Evolutionary conservation across 495 filamentous ascomycete genomes (phyloP).

Genomic region (Aspergillus diversus): DNA sequence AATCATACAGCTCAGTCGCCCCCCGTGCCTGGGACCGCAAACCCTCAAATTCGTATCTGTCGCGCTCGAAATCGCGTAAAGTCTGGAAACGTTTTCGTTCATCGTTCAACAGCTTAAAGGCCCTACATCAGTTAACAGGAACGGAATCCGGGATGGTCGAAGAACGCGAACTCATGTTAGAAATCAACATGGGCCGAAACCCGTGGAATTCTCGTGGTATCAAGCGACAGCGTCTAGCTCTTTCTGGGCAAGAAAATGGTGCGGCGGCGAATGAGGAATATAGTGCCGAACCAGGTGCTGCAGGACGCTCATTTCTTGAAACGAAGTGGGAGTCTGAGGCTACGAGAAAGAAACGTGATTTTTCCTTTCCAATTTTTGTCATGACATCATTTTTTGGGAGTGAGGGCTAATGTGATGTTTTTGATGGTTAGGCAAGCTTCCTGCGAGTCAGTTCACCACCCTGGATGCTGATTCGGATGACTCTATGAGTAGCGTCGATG

Average conservation of each 20-base stretch:
- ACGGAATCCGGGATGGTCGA: constrained; percentile 23
- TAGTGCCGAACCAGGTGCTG: not conserved
- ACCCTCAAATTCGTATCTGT: constrained; percentile 56
- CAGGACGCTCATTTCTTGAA: constrained; percentile 42
- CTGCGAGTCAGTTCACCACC: constrained; percentile 30
- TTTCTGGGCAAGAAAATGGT: constrained; percentile 8
- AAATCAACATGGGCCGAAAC: constrained; percentile 40
- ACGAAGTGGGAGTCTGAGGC: constrained; percentile 45
- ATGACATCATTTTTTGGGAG: not conserved
- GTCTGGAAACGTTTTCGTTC: constrained; percentile 56
- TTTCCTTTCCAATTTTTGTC: not conserved
- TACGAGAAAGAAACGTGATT: constrained; percentile 47
- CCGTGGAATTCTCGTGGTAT: constrained; percentile 41
- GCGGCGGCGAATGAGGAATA: not conserved
- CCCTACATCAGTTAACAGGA: constrained; percentile 34
- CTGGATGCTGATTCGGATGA: constrained; percentile 18
- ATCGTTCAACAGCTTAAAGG: constrained; percentile 46
- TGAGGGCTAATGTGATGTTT: constrained; percentile 1
- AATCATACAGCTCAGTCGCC: constrained; percentile 30
- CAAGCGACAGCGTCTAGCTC: constrained; percentile 48
- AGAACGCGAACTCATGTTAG: constrained; percentile 31
- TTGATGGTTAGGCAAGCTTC: constrained; percentile 41
- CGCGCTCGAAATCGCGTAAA: constrained; percentile 48
- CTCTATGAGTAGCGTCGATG: constrained; percentile 20
- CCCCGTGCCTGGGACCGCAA: constrained; percentile 58